phyloP scores from a whole-genome alignment of 164 flowering plant genomes.

The Euptelea pleiosperma region DNA sequence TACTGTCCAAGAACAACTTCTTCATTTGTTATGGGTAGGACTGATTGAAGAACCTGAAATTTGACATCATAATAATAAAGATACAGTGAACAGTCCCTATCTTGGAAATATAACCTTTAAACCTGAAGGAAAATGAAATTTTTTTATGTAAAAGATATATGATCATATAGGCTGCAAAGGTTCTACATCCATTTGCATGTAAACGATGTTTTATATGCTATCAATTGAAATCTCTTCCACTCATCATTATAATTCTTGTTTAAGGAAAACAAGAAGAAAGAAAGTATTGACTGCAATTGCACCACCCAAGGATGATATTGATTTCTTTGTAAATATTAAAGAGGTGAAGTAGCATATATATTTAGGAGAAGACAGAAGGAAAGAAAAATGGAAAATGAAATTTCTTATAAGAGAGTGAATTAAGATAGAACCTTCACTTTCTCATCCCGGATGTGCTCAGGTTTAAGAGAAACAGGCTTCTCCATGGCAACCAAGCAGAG shows the following conservation, averaged over 20 bases:
- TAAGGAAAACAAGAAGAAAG: neutral
- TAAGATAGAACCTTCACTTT: slow-evolving; percentile 77
- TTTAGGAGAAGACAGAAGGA: no score
- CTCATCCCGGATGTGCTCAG: slow-evolving; percentile 98
- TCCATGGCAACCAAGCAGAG: slow-evolving; percentile 97
- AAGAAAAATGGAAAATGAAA: neutral
- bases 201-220: neutral
- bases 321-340: neutral
- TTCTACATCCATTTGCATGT: neutral
- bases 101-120: neutral
- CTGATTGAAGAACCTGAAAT: slow-evolving; percentile 89
- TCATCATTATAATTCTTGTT: neutral
- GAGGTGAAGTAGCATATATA: neutral
- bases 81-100: neutral
- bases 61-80: slow-evolving; percentile 1
- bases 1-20: slow-evolving; percentile 98
- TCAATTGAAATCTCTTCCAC: neutral
- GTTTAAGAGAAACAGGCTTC: slow-evolving; percentile 84
- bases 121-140: neutral
- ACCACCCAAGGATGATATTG: neutral
- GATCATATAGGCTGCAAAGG: neutral
- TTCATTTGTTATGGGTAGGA: slow-evolving; percentile 64
- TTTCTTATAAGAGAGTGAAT: neutral
- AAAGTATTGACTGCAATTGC: no score
- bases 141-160: neutral